phyloP scores from a whole-genome alignment of 1,284 basidiomycete genomes.

The Rhodotorula sp. region DNA sequence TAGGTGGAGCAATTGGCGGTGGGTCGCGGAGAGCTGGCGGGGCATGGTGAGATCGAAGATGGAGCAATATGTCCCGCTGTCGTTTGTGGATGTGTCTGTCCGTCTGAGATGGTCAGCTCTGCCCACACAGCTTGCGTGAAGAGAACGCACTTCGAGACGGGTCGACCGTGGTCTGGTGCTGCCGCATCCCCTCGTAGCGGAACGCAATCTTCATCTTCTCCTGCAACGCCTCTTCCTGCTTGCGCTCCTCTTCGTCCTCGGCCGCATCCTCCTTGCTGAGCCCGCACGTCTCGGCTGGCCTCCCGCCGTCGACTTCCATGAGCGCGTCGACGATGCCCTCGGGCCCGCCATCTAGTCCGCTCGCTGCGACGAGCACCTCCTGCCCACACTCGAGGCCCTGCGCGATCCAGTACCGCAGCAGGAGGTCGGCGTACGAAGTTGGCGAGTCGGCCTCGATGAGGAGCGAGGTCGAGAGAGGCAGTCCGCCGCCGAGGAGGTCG shows the following conservation, averaged over 20 bases:
- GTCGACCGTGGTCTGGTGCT: conserved; percentile 79
- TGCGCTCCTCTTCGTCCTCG: conserved; percentile 60
- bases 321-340: conserved; percentile 50
- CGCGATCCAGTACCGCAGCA: conserved; percentile 83
- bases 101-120: background rate
- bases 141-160: conserved; percentile 39
- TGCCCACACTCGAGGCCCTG: conserved; percentile 79
- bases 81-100: background rate
- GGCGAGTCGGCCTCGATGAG: conserved; percentile 78
- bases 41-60: conserved; percentile 68
- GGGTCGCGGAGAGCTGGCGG: conserved; percentile 38
- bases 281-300: conserved; percentile 49
- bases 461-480: conserved; percentile 78
- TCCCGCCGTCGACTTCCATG: conserved; percentile 41
- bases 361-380: conserved; percentile 62
- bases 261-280: conserved; percentile 43
- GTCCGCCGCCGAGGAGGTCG: conserved; percentile 87
- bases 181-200: conserved; percentile 89
- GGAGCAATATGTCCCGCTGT: conserved; percentile 63
- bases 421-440: conserved; percentile 79
- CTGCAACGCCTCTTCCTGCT: conserved; percentile 55
- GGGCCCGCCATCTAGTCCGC: conserved; percentile 56
- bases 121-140: background rate
- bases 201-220: conserved; percentile 85
- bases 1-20: conserved; percentile 36